Evolutionary conservation across 805 yeast species (phyloP).

Genomic region (Novakomyces olei): DNA sequence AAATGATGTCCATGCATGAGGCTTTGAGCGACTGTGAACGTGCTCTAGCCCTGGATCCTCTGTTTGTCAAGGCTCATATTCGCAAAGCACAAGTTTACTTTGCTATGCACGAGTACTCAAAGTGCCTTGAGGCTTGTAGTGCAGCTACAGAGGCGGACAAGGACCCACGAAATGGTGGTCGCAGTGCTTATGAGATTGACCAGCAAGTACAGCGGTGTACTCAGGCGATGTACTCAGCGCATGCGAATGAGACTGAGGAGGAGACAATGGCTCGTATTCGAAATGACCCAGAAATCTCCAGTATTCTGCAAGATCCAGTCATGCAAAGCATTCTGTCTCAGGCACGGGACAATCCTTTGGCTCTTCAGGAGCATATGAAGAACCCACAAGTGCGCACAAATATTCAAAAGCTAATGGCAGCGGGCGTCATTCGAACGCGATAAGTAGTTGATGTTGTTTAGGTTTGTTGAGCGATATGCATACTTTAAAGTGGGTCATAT

Average conservation of each 20-base stretch:
- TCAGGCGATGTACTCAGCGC: conserved; percentile 53
- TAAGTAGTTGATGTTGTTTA: no score
- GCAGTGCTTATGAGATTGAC: conserved; percentile 55
- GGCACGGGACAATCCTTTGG: conserved; percentile 89
- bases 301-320: conserved; percentile 77
- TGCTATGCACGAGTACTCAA: conserved; percentile 69
- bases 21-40: conserved; percentile 78
- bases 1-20: conserved; percentile 91
- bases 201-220: conserved; percentile 27
- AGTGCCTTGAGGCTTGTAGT: conserved; percentile 60
- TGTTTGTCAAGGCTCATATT: conserved; percentile 80
- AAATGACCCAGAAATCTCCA: conserved; percentile 82
- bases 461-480: no score
- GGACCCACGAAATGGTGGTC: conserved; percentile 19
- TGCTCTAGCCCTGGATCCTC: conserved; percentile 75
- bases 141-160: conserved; percentile 56
- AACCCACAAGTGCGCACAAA: conserved; percentile 82
- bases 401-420: conserved; percentile 75
- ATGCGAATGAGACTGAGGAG: conserved; percentile 72
- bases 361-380: conserved; percentile 91
- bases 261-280: conserved; percentile 78
- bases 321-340: conserved; percentile 89
- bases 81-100: conserved; percentile 90
- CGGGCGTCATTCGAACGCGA: conserved; percentile 87
- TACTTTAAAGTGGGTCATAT: no score